phyloP scores from a whole-genome alignment of 495 filamentous ascomycete species.

The Gamarada debralockiae region DNA sequence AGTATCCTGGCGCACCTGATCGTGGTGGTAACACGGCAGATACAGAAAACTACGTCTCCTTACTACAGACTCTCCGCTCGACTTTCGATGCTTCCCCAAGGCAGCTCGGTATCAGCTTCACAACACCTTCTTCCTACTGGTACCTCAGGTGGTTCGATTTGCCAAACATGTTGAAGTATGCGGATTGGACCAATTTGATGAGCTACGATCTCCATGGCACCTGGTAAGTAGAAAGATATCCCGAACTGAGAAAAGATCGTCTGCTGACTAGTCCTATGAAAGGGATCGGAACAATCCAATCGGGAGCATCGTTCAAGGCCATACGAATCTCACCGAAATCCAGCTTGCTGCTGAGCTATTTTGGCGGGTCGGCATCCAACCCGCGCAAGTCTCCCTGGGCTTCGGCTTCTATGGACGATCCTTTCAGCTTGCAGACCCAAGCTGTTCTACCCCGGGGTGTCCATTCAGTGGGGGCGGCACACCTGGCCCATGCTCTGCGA shows the following conservation, averaged over 20 bases:
- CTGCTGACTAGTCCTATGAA: neutral
- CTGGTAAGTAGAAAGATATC: constrained; percentile 33
- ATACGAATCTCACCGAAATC: constrained; percentile 58
- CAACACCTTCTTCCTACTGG: constrained; percentile 44
- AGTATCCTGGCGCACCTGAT: constrained; percentile 48
- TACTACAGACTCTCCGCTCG: neutral
- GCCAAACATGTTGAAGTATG: constrained; percentile 31
- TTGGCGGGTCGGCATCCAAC: constrained; percentile 34
- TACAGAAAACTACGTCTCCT: constrained; percentile 26
- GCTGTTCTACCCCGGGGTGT: constrained; percentile 27
- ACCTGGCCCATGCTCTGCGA: constrained; percentile 28
- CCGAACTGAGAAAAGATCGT: neutral
- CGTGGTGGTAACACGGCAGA: constrained; percentile 39
- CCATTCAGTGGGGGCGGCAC: constrained; percentile 20
- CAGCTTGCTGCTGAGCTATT: constrained; percentile 37
- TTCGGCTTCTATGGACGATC: constrained; percentile 49
- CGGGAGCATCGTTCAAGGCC: constrained; percentile 33
- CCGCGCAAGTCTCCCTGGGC: constrained; percentile 39
- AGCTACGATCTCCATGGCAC: constrained; percentile 43
- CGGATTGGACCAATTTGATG: constrained; percentile 39
- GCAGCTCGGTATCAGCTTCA: constrained; percentile 23
- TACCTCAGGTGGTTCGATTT: constrained; percentile 46
- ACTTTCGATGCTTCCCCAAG: neutral
- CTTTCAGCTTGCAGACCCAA: constrained; percentile 33
- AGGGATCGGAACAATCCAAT: constrained; percentile 16